phyloP scores from a whole-genome alignment of 2,329 filamentous ascomycete species.

The Dactylella cylindrospora region DNA sequence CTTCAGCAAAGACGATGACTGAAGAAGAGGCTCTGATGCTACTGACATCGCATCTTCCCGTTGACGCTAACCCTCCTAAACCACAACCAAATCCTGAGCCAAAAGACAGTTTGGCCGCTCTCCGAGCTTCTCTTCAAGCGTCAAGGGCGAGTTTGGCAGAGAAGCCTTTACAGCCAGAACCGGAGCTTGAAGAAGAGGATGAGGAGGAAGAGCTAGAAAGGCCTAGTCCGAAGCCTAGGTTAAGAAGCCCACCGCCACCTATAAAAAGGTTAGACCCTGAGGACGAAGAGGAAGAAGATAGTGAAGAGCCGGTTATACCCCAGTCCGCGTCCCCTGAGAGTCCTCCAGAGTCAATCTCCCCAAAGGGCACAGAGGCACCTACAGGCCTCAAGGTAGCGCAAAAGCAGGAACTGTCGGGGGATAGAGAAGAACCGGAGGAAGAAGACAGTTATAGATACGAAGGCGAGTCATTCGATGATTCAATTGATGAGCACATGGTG shows the following conservation, averaged over 20 bases:
- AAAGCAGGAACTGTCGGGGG: no score
- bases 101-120: no score
- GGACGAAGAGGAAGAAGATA: constrained; percentile 20
- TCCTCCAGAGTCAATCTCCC: not conserved
- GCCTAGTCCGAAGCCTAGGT: constrained; percentile 18
- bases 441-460: no score
- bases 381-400: no score
- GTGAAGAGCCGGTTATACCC: constrained; percentile 1
- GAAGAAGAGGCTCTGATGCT: constrained; percentile 33
- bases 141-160: no score
- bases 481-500: constrained; percentile 36
- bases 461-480: constrained; percentile 37
- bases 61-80: not conserved
- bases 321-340: constrained; percentile 5
- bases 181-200: no score
- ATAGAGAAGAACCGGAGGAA: no score
- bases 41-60: constrained; percentile 24
- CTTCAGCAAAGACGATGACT: constrained; percentile 21
- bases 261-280: constrained; percentile 14
- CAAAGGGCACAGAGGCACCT: not conserved
- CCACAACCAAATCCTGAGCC: not conserved
- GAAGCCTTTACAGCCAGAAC: not conserved
- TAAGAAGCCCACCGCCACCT: constrained; percentile 31
- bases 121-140: not conserved
- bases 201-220: constrained; percentile 13